A percentile compares a stretch with the other conserved stretches of the same genome.
phyloP scores from a whole-genome alignment of 768 basidiomycete species.

The Trichaptum fuscoviolaceum region DNA sequence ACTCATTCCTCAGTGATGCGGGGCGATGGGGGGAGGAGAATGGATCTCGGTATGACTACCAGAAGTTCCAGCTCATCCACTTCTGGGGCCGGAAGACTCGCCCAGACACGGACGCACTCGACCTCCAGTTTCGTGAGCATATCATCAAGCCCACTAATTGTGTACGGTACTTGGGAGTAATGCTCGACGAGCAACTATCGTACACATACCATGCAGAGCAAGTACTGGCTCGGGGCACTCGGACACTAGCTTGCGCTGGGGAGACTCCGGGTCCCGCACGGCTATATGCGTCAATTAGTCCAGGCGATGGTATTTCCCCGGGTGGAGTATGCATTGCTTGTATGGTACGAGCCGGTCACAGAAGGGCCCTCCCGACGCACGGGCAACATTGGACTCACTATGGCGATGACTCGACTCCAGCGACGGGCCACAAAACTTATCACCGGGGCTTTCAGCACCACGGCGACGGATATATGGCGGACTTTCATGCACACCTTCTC shows the following conservation, averaged over 20 bases:
- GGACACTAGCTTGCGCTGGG: too few species aligned
- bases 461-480: conserved; percentile 11
- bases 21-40: background rate
- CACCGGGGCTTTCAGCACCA: conserved; percentile 16
- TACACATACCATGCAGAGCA: conserved; percentile 13
- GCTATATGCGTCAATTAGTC: too few species aligned
- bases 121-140: background rate
- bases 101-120: background rate
- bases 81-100: background rate
- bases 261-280: too few species aligned
- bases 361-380: too few species aligned
- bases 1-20: conserved; percentile 14
- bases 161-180: conserved; percentile 12
- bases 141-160: conserved; percentile 2
- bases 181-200: conserved; percentile 10
- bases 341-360: too few species aligned
- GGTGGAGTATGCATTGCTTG: too few species aligned
- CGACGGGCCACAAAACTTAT: conserved; percentile 14
- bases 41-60: background rate
- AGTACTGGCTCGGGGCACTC: too few species aligned
- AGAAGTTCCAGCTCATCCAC: conserved; percentile 4
- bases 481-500: conserved; percentile 7
- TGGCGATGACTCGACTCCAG: conserved; percentile 13
- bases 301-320: too few species aligned
- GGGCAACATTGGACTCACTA: background rate